Conservation (phyloP, 352 stramenopile genomes). For the Phytophthora pisi region DNA sequence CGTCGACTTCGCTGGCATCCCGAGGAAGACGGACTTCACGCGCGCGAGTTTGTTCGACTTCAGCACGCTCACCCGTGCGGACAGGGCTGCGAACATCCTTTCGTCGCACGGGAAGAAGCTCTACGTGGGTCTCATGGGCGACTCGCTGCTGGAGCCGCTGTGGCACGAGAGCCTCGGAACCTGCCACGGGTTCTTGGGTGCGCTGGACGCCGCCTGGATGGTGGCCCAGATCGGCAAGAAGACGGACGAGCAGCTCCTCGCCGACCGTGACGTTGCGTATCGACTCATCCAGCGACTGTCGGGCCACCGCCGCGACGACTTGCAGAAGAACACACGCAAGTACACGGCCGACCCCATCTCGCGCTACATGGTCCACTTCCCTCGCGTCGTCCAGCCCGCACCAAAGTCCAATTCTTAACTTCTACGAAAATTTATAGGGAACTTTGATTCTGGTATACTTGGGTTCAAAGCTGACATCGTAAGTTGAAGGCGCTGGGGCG, state of each 20-base stretch:
- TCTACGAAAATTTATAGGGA: too few relatives aligned
- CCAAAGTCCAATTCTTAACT: too few relatives aligned
- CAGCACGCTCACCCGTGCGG: constrained; percentile 66
- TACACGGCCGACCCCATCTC: constrained; percentile 71
- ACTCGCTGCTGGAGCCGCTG: constrained; percentile 77
- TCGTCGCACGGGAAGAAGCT: constrained; percentile 64
- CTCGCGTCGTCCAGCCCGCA: constrained; percentile 29
- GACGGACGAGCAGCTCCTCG: constrained; percentile 68
- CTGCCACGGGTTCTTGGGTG: constrained; percentile 75
- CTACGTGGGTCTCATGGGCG: constrained; percentile 75
- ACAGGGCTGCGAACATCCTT: constrained; percentile 71
- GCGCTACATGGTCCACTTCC: constrained; percentile 68
- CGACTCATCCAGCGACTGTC: constrained; percentile 65
- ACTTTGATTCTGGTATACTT: too few relatives aligned
- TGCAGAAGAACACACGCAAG: constrained; percentile 80
- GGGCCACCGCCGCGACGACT: constrained; percentile 53
- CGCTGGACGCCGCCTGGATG: constrained; percentile 74
- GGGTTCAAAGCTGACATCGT: too few relatives aligned
- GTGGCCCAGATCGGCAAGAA: constrained; percentile 61
- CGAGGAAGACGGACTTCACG: constrained; percentile 56
- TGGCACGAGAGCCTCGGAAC: constrained; percentile 77
- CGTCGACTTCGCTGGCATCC: constrained; percentile 73
- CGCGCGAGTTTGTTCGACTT: constrained; percentile 82
- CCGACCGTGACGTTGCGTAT: constrained; percentile 68
- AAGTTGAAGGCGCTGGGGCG: too few relatives aligned